Evolutionary conservation across 2,329 filamentous ascomycete species (phyloP).

Genomic region (Fusarium succisae): DNA sequence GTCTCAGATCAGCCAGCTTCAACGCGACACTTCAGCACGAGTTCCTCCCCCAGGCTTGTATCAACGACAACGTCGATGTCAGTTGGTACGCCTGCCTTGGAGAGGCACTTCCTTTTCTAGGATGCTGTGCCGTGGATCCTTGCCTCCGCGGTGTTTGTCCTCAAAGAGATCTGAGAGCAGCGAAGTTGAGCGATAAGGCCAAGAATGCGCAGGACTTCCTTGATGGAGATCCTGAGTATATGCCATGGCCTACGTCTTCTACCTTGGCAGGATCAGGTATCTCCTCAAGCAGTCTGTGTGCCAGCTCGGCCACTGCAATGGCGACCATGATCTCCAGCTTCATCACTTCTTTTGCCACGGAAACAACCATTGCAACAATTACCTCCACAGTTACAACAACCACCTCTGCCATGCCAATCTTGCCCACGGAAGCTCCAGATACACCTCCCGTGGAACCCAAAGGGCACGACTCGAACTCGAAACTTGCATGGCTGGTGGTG

Average conservation of each 20-base stretch:
- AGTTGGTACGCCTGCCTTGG: constrained; percentile 49
- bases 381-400: neutral
- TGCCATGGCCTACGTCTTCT: neutral
- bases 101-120: constrained; percentile 48
- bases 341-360: neutral
- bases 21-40: constrained; percentile 32
- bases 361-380: neutral
- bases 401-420: neutral
- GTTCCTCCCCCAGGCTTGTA: constrained; percentile 48
- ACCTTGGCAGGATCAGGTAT: fast-evolving
- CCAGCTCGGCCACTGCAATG: neutral
- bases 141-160: constrained; percentile 29
- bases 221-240: neutral
- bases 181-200: constrained; percentile 20
- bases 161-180: constrained; percentile 17
- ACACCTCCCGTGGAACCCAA: fast-evolving
- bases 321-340: neutral
- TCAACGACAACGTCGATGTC: constrained; percentile 20
- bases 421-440: neutral
- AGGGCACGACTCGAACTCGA: too few species aligned
- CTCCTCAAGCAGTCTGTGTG: neutral
- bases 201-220: neutral
- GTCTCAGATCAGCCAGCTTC: constrained; percentile 44
- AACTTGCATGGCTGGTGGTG: neutral
- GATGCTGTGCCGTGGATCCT: constrained; percentile 48